These are phyloP conservation scores for Trametes sanguinea DNA, from an alignment of 768 basidiomycete species.

Conservation along the genomic window DNA sequence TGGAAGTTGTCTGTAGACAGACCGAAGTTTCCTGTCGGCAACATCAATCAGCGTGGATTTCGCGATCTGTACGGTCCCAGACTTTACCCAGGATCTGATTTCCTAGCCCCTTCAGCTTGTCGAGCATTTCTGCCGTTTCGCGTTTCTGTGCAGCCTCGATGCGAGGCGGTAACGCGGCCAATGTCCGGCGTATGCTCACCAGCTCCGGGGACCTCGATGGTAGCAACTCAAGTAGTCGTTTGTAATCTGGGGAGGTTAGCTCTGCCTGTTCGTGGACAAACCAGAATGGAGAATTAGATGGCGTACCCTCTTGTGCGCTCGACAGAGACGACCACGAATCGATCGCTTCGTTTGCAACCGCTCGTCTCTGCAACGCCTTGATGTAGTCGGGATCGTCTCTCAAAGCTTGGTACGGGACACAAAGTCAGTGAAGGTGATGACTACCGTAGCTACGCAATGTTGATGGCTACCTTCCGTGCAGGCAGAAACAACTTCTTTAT, in stretches of 20 bases:
- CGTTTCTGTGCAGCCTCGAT: conserved; percentile 76
- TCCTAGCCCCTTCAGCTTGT: conserved; percentile 89
- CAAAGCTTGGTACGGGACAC: conserved; percentile 57
- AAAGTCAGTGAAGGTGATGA: conserved; percentile 6
- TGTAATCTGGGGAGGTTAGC: conserved; percentile 62
- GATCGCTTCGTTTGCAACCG: conserved; percentile 78
- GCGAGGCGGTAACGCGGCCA: conserved; percentile 62
- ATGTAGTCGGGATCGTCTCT: conserved; percentile 81
- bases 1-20: conserved; percentile 97
- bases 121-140: conserved; percentile 91
- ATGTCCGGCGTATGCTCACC: conserved; percentile 48
- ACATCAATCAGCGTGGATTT: background rate
- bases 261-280: background rate
- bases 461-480: conserved; percentile 67
- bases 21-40: conserved; percentile 78
- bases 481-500: conserved; percentile 77
- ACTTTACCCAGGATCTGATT: conserved; percentile 81
- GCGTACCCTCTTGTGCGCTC: conserved; percentile 79
- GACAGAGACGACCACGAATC: conserved; percentile 82
- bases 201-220: conserved; percentile 55
- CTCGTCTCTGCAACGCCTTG: conserved; percentile 90
- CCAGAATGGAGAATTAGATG: background rate
- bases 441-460: background rate
- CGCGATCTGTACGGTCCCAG: background rate
- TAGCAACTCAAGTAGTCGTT: conserved; percentile 62